Evolutionary conservation across 2,329 filamentous ascomycete species (phyloP).

Genomic region (Paraconiothyrium brasiliense): DNA sequence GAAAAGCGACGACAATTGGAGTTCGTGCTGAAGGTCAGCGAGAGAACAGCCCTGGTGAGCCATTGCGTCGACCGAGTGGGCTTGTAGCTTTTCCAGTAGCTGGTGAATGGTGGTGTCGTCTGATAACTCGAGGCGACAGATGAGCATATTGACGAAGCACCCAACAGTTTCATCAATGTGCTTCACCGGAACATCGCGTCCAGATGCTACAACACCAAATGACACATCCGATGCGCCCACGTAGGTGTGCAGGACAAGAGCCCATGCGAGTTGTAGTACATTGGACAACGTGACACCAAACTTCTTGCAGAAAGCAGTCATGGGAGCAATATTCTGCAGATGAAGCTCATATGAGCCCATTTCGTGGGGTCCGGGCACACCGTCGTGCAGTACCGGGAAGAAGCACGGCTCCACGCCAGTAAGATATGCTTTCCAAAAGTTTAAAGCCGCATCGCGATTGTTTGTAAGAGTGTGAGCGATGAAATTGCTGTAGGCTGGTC

Average conservation of each 20-base stretch:
- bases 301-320: slow-evolving; percentile 51
- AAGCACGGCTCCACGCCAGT: slow-evolving; percentile 57
- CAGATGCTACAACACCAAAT: slow-evolving; percentile 65
- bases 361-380: slow-evolving; percentile 45
- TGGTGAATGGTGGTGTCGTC: slow-evolving; percentile 49
- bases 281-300: slow-evolving; percentile 59
- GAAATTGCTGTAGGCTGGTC: slow-evolving; percentile 51
- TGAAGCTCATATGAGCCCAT: slow-evolving; percentile 51
- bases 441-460: slow-evolving; percentile 44
- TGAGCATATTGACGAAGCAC: slow-evolving; percentile 65
- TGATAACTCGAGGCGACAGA: slow-evolving; percentile 57
- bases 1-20: slow-evolving; percentile 46
- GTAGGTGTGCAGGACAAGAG: slow-evolving; percentile 59
- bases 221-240: slow-evolving; percentile 59
- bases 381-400: slow-evolving; percentile 54
- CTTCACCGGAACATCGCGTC: slow-evolving; percentile 61
- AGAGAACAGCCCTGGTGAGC: slow-evolving; percentile 61
- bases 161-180: slow-evolving; percentile 61
- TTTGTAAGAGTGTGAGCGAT: slow-evolving; percentile 43
- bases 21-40: slow-evolving; percentile 48
- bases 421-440: slow-evolving; percentile 59
- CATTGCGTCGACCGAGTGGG: slow-evolving; percentile 58
- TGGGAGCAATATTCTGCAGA: slow-evolving; percentile 37
- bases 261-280: slow-evolving; percentile 63
- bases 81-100: slow-evolving; percentile 56